These are phyloP conservation scores for Aspergillus transmontanensis DNA, from an alignment of 2,329 filamentous ascomycete genomes.

Conservation along the genomic window DNA sequence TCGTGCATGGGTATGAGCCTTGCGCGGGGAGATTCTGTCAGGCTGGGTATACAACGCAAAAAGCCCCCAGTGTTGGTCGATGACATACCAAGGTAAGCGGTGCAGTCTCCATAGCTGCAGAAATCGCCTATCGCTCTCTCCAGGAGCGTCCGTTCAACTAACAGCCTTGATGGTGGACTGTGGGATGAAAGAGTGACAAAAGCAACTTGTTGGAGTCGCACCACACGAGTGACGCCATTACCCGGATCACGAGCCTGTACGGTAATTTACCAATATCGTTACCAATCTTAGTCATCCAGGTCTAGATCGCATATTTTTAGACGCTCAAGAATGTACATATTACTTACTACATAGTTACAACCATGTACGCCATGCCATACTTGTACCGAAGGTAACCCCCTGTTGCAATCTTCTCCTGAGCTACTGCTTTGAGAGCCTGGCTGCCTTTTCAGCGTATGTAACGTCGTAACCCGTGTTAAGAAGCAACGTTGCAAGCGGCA, in stretches of 20 bases:
- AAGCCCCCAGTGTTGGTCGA: neutral
- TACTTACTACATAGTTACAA: neutral
- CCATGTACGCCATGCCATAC: neutral
- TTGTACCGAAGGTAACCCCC: neutral
- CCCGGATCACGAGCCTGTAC: constrained; percentile 2
- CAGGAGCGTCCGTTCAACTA: neutral
- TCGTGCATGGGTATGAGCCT: constrained; percentile 87
- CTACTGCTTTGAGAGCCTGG: neutral
- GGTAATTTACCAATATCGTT: constrained; percentile 4
- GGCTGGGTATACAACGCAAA: neutral
- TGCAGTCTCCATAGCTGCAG: constrained; percentile 65
- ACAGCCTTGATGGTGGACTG: neutral
- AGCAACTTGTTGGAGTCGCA: neutral
- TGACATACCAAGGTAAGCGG: constrained; percentile 63
- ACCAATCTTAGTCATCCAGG: neutral
- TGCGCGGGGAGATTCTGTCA: constrained; percentile 17
- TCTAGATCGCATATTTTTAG: neutral
- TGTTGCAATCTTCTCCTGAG: neutral
- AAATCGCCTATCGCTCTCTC: neutral
- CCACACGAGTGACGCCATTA: constrained; percentile 4
- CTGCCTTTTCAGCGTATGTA: neutral
- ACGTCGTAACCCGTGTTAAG: neutral
- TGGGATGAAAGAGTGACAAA: neutral
- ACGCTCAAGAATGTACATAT: neutral
- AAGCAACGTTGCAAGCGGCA: neutral